These are phyloP conservation scores for Bryoerythrophyllum caledonicum DNA, from an alignment of 225 moss, liverwort and hornwort genomes.

Conservation along the genomic window DNA sequence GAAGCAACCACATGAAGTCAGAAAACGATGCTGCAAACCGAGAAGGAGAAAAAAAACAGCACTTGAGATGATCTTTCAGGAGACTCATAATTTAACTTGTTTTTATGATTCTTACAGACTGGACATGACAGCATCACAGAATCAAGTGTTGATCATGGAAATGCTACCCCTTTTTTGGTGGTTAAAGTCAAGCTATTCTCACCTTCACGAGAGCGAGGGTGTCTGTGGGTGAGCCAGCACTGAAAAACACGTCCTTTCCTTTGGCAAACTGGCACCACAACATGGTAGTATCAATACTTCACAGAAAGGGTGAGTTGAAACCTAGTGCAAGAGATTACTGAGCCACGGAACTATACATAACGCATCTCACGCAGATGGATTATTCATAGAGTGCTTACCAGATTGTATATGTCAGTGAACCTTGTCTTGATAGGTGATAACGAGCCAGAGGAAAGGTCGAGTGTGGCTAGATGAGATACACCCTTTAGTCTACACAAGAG, in stretches of 20 bases:
- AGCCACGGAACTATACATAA: neutral
- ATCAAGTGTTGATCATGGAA: neutral
- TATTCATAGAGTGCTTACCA: conserved; percentile 44
- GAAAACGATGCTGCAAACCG: conserved; percentile 2
- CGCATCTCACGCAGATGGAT: neutral
- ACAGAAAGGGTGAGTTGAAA: neutral
- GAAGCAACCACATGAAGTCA: conserved; percentile 16
- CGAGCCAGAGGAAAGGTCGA: conserved; percentile 50
- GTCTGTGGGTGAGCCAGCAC: conserved; percentile 75
- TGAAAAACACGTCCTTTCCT: conserved; percentile 69
- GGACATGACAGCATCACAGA: neutral
- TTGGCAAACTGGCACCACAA: conserved; percentile 50
- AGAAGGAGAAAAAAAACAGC: neutral
- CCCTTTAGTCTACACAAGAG: conserved; percentile 63
- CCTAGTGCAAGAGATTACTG: neutral
- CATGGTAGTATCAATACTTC: conserved; percentile 7
- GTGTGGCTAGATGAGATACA: conserved; percentile 60
- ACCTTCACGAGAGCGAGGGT: conserved; percentile 82
- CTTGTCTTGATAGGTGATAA: conserved; percentile 63
- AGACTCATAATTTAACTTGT: neutral
- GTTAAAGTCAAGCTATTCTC: conserved; percentile 10
- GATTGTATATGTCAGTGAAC: conserved; percentile 71
- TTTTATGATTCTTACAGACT: neutral
- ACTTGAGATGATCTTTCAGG: neutral
- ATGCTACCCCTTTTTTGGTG: neutral